phyloP scores from a whole-genome alignment of 73 alveolate species.

The Symbiodinium pilosum region DNA sequence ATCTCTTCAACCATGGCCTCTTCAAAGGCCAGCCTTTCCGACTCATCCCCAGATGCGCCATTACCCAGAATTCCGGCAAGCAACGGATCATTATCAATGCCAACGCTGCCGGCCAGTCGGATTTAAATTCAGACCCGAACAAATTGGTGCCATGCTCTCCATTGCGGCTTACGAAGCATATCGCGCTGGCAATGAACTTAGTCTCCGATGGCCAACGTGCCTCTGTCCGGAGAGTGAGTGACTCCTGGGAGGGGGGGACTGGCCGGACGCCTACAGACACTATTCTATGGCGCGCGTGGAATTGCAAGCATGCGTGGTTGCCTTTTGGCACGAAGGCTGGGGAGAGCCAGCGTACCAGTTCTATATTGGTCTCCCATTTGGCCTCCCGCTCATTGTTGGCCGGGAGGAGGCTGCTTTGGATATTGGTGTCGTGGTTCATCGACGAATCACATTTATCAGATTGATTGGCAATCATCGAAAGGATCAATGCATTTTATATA shows the following conservation, averaged over 20 bases:
- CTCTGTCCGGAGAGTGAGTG: neutral
- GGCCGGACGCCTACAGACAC: slow-evolving; percentile 14
- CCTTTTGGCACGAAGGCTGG: neutral
- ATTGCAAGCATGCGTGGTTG: neutral
- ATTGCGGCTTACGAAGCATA: neutral
- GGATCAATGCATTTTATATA: neutral
- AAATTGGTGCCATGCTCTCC: neutral
- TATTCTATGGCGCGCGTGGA: neutral
- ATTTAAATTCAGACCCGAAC: neutral
- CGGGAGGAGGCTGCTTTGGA: neutral
- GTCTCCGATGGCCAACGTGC: neutral
- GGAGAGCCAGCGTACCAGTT: neutral
- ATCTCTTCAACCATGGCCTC: too few relatives aligned
- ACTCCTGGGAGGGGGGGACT: neutral
- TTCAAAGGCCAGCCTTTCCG: neutral
- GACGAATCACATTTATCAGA: neutral
- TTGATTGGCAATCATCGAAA: neutral
- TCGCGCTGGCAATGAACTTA: neutral
- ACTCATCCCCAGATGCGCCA: neutral
- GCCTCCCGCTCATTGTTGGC: neutral
- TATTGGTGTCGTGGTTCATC: too few relatives aligned
- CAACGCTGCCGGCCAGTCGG: neutral
- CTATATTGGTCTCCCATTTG: neutral
- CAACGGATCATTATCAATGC: slow-evolving; percentile 5
- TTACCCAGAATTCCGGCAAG: neutral